Base-by-base conservation (phyloP, 1,139 yeast genomes). In the Blastobotrys aristatus region DNA sequence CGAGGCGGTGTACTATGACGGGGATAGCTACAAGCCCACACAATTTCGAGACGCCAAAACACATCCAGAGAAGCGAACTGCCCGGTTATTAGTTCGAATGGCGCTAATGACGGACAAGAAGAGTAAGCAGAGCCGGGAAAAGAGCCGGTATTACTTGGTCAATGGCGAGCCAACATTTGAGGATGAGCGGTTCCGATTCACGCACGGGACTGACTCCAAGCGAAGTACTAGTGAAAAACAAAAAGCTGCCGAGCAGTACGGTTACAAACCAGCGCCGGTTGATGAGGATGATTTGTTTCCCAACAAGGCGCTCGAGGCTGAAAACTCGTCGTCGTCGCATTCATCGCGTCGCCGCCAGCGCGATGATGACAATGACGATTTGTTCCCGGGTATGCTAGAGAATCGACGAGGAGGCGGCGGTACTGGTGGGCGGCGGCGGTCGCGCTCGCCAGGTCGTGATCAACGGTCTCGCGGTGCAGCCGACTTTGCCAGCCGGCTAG, bases 161-260 rank as follows among this genome's bases (percentile, higher is more conserved):
- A 82, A 84, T 58, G 94, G 94, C 2, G 92, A 83, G 58, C 94
- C 94, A 0, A 79, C 79, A 43, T 68, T 80, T 48, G 68, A 66
- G 44, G 73, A 71, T 13, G 65, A 63, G 39, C 43, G 48, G 13
- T 51, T 39, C 29, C 50, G 53, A 21, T 17, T 36, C 43, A 27
- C 33, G 32, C 37, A 39, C 37, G 54, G 57, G 42, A 53, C 50
- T 35, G 48, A 46, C 14, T 30, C 33, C 5, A 30, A 13, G 13
- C 36, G 36, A 10, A 8, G 8, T 4, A 27, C 20, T 7, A 14
- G 13, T 48, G 59, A 46, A 43, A 46, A 45, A 51, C 49, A 13
- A 40, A 44, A 38, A 41, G 47, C 36, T 14, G 46, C 46, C 20
- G 8, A 17, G 14, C 39, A 40, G 10, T 40, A 34, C 24, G 32